Conservation (phyloP, 441 rosid genomes). For the Corymbia calophylla region DNA sequence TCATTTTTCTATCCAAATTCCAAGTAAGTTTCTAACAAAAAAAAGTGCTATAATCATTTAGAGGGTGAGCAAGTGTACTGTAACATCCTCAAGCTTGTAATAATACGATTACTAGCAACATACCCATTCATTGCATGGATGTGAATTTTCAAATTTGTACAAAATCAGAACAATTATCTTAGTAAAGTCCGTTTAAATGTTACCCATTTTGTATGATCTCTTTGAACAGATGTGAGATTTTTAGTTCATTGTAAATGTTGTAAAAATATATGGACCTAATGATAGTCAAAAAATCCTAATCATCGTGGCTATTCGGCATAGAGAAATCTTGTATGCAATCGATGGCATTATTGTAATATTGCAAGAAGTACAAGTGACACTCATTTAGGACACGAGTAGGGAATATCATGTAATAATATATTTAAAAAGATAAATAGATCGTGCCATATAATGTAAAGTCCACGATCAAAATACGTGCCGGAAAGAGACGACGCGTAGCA, state of each 20-base stretch:
- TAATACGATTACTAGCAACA: not conserved
- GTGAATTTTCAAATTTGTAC: not conserved
- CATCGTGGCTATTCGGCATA: fast-evolving
- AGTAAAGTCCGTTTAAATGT: not conserved
- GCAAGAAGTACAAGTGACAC: not conserved
- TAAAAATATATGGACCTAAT: not conserved
- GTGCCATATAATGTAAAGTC: not conserved
- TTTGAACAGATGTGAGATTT: not conserved
- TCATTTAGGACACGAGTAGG: fast-evolving
- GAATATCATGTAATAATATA: fast-evolving
- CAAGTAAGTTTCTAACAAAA: no score
- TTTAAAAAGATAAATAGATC: not conserved
- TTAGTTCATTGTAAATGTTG: not conserved
- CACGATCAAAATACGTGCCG: not conserved
- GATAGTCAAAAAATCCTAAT: not conserved
- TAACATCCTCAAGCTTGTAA: not conserved
- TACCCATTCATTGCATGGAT: fast-evolving
- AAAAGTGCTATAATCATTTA: not conserved
- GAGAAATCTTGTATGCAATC: not conserved
- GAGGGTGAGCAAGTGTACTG: not conserved
- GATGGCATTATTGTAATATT: not conserved
- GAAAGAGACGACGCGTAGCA: not conserved
- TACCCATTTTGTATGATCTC: not conserved
- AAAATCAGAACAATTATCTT: fast-evolving
- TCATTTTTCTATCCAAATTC: no score